Conservation (phyloP, 1,284 basidiomycete genomes). For the Sporisorium iseilematis-ciliati region DNA sequence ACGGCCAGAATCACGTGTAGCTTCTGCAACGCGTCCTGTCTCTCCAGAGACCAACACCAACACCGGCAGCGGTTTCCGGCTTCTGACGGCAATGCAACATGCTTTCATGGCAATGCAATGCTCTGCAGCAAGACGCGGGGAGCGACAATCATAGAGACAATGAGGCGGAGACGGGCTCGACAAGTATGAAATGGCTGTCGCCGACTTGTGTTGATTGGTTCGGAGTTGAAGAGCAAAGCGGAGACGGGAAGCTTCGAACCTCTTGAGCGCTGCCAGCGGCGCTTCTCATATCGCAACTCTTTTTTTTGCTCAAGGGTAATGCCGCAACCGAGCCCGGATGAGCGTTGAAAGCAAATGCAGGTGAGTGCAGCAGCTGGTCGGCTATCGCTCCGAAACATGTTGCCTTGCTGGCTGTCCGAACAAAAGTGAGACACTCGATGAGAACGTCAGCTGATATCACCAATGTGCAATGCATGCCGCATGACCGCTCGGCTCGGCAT, state of each 20-base stretch:
- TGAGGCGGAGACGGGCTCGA: not conserved
- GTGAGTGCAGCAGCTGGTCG: no score
- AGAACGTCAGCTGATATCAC: not conserved
- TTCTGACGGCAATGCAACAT: not conserved
- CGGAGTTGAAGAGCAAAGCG: conserved; percentile 2
- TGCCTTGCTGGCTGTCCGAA: no score
- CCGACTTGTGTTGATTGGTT: not conserved
- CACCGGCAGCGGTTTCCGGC: no score
- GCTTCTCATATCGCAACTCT: no score
- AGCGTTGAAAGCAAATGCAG: no score
- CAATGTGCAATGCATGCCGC: not conserved
- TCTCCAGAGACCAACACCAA: not conserved
- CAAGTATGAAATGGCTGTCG: not conserved
- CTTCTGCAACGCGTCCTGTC: not conserved
- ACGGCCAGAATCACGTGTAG: conserved; percentile 4
- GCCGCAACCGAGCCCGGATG: no score
- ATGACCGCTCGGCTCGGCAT: no score
- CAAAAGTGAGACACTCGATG: no score
- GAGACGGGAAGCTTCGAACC: not conserved
- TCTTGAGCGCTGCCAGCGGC: no score
- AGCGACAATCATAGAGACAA: not conserved
- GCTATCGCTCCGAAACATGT: no score
- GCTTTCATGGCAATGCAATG: not conserved
- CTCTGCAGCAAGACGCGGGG: not conserved
- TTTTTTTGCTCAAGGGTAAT: no score